phyloP scores from a whole-genome alignment of 257 asterid species.

The Voacanga thouarsii region DNA sequence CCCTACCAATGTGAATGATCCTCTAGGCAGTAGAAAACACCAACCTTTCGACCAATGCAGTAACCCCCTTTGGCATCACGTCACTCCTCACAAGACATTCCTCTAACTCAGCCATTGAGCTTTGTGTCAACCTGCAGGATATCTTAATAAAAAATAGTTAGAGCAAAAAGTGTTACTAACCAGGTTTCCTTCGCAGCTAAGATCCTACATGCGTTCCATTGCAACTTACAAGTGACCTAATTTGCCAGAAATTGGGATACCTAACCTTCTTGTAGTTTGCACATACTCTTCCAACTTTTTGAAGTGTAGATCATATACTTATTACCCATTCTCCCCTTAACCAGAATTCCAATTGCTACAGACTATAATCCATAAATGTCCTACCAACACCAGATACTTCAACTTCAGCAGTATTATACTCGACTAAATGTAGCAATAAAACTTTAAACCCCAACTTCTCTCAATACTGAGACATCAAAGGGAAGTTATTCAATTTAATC shows the following conservation, averaged over 20 bases:
- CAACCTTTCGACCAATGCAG: background rate
- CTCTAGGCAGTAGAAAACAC: background rate
- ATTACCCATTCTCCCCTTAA: too few species aligned
- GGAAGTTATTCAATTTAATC: background rate
- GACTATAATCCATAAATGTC: background rate
- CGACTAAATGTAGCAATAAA: background rate
- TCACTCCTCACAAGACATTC: background rate
- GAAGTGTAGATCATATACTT: background rate
- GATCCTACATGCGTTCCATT: background rate
- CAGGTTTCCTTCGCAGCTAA: background rate
- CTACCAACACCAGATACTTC: background rate
- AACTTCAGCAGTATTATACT: background rate
- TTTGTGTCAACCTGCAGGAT: slow-evolving; percentile 9
- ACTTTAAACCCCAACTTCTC: background rate
- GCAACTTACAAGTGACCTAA: background rate
- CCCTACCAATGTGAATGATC: background rate
- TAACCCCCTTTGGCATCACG: background rate
- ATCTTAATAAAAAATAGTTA: background rate
- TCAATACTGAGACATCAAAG: background rate
- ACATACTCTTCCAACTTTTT: background rate
- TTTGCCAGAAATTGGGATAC: background rate
- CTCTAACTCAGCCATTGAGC: background rate
- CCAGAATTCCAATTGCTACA: background rate
- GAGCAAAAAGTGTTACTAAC: background rate
- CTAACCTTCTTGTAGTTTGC: background rate